Conservation (phyloP, 2,329 filamentous ascomycete species). For the Alternaria gaisen region DNA sequence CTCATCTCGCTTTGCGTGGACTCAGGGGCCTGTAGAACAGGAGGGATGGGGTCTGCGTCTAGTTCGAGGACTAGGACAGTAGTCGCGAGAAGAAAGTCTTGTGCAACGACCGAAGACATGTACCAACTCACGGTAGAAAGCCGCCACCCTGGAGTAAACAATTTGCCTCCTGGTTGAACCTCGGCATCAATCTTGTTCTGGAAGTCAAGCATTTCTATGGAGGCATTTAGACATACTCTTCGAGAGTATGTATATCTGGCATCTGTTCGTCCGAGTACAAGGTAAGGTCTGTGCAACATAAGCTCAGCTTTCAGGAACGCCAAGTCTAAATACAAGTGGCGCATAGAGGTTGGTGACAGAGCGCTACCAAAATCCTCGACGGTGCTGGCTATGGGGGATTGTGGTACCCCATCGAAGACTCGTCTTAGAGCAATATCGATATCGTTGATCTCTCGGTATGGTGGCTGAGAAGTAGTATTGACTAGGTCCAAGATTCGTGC, state of each 20-base stretch:
- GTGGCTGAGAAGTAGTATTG: conserved; percentile 35
- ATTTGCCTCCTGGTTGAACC: conserved; percentile 51
- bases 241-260: conserved; percentile 53
- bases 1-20: conserved; percentile 17
- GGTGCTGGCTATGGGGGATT: conserved; percentile 21
- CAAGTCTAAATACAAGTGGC: conserved; percentile 41
- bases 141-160: conserved; percentile 35
- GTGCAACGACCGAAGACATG: conserved; percentile 54
- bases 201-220: conserved; percentile 54
- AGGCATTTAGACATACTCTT: conserved; percentile 56
- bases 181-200: conserved; percentile 57
- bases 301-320: conserved; percentile 46
- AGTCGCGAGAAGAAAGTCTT: conserved; percentile 60
- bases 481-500: conserved; percentile 42
- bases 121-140: conserved; percentile 56
- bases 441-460: conserved; percentile 41
- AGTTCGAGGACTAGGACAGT: conserved; percentile 59
- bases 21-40: conserved; percentile 15
- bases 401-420: conserved; percentile 34
- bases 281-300: conserved; percentile 50
- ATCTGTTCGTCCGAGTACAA: conserved; percentile 48
- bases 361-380: conserved; percentile 23
- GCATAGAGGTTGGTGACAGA: conserved; percentile 30
- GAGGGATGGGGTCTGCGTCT: conserved; percentile 37
- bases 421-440: conserved; percentile 36